These are phyloP conservation scores for Penicillium sp. DNA, from an alignment of 2,329 filamentous ascomycete genomes.

Conservation along the genomic window DNA sequence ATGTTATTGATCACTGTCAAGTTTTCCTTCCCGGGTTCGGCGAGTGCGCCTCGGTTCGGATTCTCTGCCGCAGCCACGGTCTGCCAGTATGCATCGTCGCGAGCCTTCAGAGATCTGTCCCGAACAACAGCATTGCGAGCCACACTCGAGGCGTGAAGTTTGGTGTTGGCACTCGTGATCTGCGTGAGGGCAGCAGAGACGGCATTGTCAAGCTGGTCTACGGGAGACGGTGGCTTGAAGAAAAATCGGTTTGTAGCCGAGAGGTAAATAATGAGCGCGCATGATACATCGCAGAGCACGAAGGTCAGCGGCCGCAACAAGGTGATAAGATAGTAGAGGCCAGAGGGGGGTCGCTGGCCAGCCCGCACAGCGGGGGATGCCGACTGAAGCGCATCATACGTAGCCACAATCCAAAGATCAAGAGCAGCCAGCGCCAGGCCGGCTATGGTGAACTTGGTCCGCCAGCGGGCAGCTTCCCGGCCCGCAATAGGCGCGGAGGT, in stretches of 20 bases:
- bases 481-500: conserved; percentile 69
- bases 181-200: conserved; percentile 48
- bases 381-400: conserved; percentile 56
- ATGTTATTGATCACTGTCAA: conserved; percentile 51
- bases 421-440: conserved; percentile 57
- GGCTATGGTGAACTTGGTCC: conserved; percentile 64
- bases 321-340: conserved; percentile 46
- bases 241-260: conserved; percentile 79
- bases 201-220: conserved; percentile 64
- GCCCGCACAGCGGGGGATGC: conserved; percentile 63
- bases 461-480: conserved; percentile 64
- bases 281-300: conserved; percentile 59
- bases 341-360: conserved; percentile 58
- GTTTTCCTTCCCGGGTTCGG: conserved; percentile 59
- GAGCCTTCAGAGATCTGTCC: conserved; percentile 67
- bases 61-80: conserved; percentile 59
- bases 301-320: conserved; percentile 63
- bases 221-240: conserved; percentile 57
- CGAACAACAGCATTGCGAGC: conserved; percentile 76
- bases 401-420: conserved; percentile 65
- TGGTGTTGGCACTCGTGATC: conserved; percentile 61
- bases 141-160: conserved; percentile 69
- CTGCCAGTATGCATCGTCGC: conserved; percentile 71
- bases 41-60: conserved; percentile 53
- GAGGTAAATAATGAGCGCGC: conserved; percentile 69